Evolutionary conservation across 2,329 filamentous ascomycete species (phyloP).

Genomic region (Spiromastix sp.): DNA sequence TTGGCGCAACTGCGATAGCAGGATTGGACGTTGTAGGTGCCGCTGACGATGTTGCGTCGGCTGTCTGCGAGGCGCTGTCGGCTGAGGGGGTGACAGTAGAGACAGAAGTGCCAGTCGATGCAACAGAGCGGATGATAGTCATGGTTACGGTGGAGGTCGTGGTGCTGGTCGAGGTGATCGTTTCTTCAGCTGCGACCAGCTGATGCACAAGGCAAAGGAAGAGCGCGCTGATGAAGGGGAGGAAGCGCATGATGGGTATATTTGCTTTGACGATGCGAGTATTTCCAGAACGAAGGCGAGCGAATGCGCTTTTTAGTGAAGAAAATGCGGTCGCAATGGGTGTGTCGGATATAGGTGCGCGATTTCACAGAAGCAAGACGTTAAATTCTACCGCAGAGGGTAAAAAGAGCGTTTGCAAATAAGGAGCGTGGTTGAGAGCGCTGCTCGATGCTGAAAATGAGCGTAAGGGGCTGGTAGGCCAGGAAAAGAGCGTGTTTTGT

Average conservation of each 20-base stretch:
- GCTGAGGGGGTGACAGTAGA: constrained; percentile 12
- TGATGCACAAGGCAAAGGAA: constrained; percentile 23
- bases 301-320: too few relatives aligned
- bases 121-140: constrained; percentile 15
- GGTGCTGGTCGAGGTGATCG: constrained; percentile 24
- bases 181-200: constrained; percentile 20
- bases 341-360: too few relatives aligned
- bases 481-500: too few relatives aligned
- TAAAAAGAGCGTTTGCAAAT: too few relatives aligned
- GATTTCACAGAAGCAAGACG: too few relatives aligned
- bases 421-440: too few relatives aligned
- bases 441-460: too few relatives aligned
- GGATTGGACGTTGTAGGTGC: constrained; percentile 2
- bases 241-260: constrained; percentile 27
- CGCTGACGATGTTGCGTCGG: not conserved
- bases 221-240: constrained; percentile 23
- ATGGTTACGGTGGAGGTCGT: constrained; percentile 35
- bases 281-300: too few relatives aligned
- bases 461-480: too few relatives aligned
- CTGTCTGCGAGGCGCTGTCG: constrained; percentile 1
- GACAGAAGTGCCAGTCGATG: constrained; percentile 10
- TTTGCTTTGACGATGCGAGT: too few relatives aligned
- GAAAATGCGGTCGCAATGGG: too few relatives aligned
- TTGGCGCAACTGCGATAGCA: constrained; percentile 8
- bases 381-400: too few relatives aligned